Percentiles rank a stretch among this genome's conserved stretches.
Evolutionary conservation across 768 basidiomycete species (phyloP).

Genomic region (Termitomyces bulborhizus): DNA sequence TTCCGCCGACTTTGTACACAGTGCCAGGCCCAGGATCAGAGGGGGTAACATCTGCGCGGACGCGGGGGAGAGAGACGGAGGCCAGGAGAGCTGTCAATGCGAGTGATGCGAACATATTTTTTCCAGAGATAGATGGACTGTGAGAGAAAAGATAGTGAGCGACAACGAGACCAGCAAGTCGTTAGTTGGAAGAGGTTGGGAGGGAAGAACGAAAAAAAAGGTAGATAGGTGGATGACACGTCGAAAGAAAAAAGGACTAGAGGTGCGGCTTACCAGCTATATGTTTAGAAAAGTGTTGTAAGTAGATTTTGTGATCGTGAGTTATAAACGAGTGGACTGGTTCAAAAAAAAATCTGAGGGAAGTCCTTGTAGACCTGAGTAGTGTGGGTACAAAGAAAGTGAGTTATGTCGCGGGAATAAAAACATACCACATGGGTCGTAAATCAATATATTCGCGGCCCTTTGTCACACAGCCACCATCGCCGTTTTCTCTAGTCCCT

Average conservation of each 20-base stretch:
- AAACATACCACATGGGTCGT: conserved; percentile 3
- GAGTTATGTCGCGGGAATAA: conserved; percentile 6
- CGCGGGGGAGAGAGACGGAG: conserved; percentile 24
- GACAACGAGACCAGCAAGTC: conserved; percentile 11
- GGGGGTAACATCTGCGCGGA: conserved; percentile 55
- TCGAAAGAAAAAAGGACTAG: neutral
- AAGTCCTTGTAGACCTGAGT: neutral
- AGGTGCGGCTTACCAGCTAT: neutral
- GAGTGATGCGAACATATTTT: conserved; percentile 32
- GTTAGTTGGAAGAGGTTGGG: neutral
- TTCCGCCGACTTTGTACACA: conserved; percentile 47
- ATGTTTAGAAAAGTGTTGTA: neutral
- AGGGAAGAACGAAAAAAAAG: neutral
- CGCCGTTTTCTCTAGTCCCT: neutral
- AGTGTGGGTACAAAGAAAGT: neutral
- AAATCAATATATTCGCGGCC: conserved; percentile 3
- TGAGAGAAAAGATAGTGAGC: neutral
- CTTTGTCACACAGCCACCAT: conserved; percentile 10
- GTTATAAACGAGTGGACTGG: conserved; percentile 8
- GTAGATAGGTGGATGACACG: conserved; percentile 4
- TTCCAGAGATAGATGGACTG: conserved; percentile 4
- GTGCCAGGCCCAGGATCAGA: conserved; percentile 53
- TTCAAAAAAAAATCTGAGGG: conserved; percentile 8
- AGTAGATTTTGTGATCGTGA: neutral
- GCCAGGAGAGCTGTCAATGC: conserved; percentile 32